Evolutionary conservation across 202 grass and related monocot genomes (phyloP), one percentile per base, ranked within the genome.

Genomic region (Panicum hallii): DNA sequence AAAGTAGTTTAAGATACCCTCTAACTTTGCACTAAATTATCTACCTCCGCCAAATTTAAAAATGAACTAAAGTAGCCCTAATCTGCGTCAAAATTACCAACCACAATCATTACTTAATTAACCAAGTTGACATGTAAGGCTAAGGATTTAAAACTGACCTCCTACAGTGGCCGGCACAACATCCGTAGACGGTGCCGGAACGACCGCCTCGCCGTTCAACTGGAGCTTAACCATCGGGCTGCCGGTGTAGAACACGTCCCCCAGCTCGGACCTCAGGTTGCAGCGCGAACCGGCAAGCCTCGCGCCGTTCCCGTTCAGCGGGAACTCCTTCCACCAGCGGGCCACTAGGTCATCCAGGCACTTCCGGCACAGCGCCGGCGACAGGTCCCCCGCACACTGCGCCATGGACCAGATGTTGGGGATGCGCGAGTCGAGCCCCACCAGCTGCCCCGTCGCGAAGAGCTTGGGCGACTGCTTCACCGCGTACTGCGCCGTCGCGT

Each of bases 201-300:
- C 6, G 10, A 15, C 64, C 2, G 47, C 40, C 8, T 63, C 58
- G n/a, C 30, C 67, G 2, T 80, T 84, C 79, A 79, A 41, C 26
- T 46, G 88, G 42, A 93, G 23, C 34, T 54, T 80, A 34, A 80
- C 78, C 78, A 88, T 79, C 1, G 91, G 23, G 0, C 0, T 2
- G 3, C 73, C 85, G 19, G 42, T 70, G 61, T 88, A 93, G 77
- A 93, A 93, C 5, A 14, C 11, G 0, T 55, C 9, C 34, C 78
- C 79, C 9, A 79, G 10, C 38, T 93, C 85, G n/a, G 45, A 80
- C 58, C 82, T 76, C 19, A 93, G 10, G 79, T 52, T 83, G 77
- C 86, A 88, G 9, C 74, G 48, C 4, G 74, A 0, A 10, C 74
- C 80, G 4, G 26, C 57, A 12, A 83, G 4, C 74, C 74, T 88